Evolutionary conservation across 371 early-diverging fungal genomes (phyloP), one percentile per base, ranked within the genome.

Genomic region (Furculomyces boomerangus): DNA sequence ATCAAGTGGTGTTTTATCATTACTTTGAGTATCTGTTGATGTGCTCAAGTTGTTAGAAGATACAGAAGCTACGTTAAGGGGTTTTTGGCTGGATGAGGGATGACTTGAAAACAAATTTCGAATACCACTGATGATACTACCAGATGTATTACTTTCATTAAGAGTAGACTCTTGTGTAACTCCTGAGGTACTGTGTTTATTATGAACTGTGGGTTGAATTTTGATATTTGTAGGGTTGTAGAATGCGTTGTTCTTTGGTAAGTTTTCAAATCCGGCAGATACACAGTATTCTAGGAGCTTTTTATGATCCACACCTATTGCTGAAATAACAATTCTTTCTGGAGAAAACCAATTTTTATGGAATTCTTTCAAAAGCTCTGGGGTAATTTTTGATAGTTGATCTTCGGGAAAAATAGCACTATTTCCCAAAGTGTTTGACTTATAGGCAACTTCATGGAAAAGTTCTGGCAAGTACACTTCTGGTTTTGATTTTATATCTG

Each of bases 321-420:
- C 90, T 0, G 90, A 86, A 35, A 96, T 74, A 0, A 92, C 92
- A 57, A 94, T 86, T 31, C 90, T 77, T 55, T 91, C 88, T 0
- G 97, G 93, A 16, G 78, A 71, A 64, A 80, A 90, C 91, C 89
- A 90, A 2, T 71, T 75, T 26, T 74, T 61, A 60, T 79, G 79
- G 64, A 79, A 94, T 8, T 71, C 60, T 31, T 73, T 71, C 43
- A 96, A 74, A 13, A 72, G 58, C 1, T 77, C 78, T 0, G 83
- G 74, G 1, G 81, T 80, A 66, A 90, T 82, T 0, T 58, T 50
- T 29, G 71, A 67, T 20, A 93, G 73, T 56, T 70, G 76, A 20
- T 77, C 75, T 26, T 77, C 68, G 1, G 83, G 77, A 56, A 88
- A 86, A n/a, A 90, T 53, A 22, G 88, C 57, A 7, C 88, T 83